Evolutionary conservation across 2,329 filamentous ascomycete genomes (phyloP), one percentile per base, ranked within the genome.

Genomic region (Arthrobotrys entomopaga): DNA sequence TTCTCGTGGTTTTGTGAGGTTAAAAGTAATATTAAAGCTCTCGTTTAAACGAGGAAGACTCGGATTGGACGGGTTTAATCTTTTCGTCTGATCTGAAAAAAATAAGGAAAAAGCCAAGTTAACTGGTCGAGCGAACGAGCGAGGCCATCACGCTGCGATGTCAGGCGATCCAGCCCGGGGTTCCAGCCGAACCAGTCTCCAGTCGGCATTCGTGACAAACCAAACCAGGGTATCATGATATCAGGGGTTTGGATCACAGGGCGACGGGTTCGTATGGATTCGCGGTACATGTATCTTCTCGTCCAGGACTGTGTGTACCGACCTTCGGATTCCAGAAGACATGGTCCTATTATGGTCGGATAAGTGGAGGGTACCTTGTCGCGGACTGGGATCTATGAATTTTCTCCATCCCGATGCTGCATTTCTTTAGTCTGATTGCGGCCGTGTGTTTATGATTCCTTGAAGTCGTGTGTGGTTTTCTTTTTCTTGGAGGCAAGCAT

Each of bases 171-270:
- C 11, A 59, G 38, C 54, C 54, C 54, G 42, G 42, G 56, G n/a
- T 24, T 34, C 29, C 56, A 43, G 48, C 56, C 59, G 46, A 53
- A 34, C 58, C 58, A 50, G 29, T 40, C 46, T 61, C 43, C 19
- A 53, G 53, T 43, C 22, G 26, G 46, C 4, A 29, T 19, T 29
- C 29, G 10, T 34, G 29, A 34, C 29, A 34, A 29, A 20, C 19
- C 29, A 26, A 61, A 19, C 58, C 16, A 57, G 40, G 19, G 24
- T 16, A 8, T 70, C n/a, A 38, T 19, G 57, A 42, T 46, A 70
- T 70, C 65, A 70, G 65, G 65, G 65, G 65, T 58, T 52, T 43
- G 58, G 65, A 70, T 70, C 65, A 70, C 65, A 64, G 65, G 65
- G 65, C 57, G 53, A 22, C n/a, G 11, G 13, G 11, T 46, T n/a